Evolutionary conservation across 2,329 filamentous ascomycete species (phyloP).

Genomic region (Diplodia sapinea): DNA sequence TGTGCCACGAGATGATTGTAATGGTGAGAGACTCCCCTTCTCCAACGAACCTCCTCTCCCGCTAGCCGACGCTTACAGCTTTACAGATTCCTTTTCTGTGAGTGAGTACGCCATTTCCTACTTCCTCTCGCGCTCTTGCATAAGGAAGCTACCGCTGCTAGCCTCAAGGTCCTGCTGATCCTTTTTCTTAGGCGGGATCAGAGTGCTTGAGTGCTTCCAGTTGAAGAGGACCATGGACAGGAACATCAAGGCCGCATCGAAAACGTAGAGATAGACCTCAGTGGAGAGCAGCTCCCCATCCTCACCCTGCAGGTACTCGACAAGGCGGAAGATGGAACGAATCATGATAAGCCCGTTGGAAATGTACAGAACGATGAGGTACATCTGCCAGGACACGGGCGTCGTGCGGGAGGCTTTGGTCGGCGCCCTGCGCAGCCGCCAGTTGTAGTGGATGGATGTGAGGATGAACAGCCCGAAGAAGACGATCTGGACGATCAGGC

Average conservation of each 20-base stretch:
- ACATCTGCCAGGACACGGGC: constrained; percentile 37
- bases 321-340: constrained; percentile 55
- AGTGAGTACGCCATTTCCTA: background rate
- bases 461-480: constrained; percentile 59
- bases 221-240: constrained; percentile 51
- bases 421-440: constrained; percentile 35
- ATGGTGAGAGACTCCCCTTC: background rate
- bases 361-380: constrained; percentile 53
- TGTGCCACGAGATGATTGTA: background rate
- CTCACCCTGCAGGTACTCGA: constrained; percentile 56
- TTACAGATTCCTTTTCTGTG: too few species aligned
- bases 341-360: constrained; percentile 56
- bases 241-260: constrained; percentile 56
- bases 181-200: constrained; percentile 14
- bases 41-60: background rate
- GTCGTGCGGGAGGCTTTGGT: constrained; percentile 24
- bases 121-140: constrained; percentile 12
- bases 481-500: constrained; percentile 57
- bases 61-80: background rate
- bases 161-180: background rate
- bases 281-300: constrained; percentile 52
- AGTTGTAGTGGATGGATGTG: constrained; percentile 40
- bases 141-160: background rate
- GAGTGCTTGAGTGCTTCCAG: constrained; percentile 45
- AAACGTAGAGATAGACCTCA: constrained; percentile 56